Percentiles rank a stretch among this genome's conserved stretches.
Evolutionary conservation across 2,329 filamentous ascomycete species (phyloP).

Genomic region (Diaporthe amygdali): DNA sequence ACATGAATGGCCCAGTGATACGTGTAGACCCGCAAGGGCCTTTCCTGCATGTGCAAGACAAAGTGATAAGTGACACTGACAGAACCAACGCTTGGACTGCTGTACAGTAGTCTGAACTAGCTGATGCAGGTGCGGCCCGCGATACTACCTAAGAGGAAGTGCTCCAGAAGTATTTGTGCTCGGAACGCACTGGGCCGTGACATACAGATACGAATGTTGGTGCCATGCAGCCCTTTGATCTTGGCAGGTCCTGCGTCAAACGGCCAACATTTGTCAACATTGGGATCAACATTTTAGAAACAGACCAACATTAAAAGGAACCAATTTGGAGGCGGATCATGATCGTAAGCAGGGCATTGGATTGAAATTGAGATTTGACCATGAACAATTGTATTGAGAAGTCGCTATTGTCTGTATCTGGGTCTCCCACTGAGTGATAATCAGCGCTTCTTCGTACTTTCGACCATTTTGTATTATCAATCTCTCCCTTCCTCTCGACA

Average conservation of each 20-base stretch:
- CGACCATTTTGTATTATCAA: background rate
- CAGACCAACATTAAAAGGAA: background rate
- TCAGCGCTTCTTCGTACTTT: background rate
- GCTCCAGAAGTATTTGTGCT: background rate
- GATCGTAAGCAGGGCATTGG: background rate
- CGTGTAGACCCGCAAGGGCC: slow-evolving; percentile 12
- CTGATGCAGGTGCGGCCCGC: slow-evolving; percentile 9
- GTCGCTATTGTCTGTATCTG: background rate
- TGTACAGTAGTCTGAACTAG: slow-evolving; percentile 1
- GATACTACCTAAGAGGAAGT: background rate
- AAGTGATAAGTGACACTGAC: slow-evolving; percentile 4
- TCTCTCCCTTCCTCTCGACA: background rate
- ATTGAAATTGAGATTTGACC: background rate
- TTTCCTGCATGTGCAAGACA: slow-evolving; percentile 6
- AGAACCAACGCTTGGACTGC: background rate
- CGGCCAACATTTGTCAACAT: too few species aligned
- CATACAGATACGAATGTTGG: slow-evolving; percentile 4
- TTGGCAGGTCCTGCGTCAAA: background rate
- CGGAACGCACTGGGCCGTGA: background rate
- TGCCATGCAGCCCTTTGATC: background rate
- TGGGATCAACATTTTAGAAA: background rate
- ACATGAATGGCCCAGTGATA: slow-evolving; percentile 4
- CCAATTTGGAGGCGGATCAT: background rate
- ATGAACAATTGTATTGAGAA: background rate
- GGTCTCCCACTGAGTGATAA: too few species aligned